Evolutionary conservation across 108 stramenopile species (phyloP), one percentile per base, ranked within the genome.

Genomic region (Licmophora abbreviata): DNA sequence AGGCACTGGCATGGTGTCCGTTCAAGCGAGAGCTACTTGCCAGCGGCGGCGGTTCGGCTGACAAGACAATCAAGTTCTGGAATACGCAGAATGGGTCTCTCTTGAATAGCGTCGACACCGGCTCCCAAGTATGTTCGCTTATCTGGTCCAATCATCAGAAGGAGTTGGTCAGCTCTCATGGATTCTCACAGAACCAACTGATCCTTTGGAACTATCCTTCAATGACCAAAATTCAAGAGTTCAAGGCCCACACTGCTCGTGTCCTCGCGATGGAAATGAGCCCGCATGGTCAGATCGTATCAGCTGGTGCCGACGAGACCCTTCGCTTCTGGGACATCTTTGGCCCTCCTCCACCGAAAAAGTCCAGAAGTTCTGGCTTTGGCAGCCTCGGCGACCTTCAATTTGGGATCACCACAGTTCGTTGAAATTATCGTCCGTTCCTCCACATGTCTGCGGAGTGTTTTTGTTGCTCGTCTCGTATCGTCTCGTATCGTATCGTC

Each of bases 11-110:
- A 20, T 99, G 99, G 99, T 96, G 88, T 61, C 99, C 99, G 2
- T 93, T 93, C 63, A 83, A 97, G 50, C 87, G 96, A 28, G 94
- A 94, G 43, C 49, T 95, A n/a, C 77, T 99, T 43, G 99, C 99
- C 0, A 91, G 92, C 33, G 99, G 99, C 12, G 99, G 97, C 25
- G 99, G 99, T 37, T 96, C 99, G 4, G 95, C 97, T 8, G 99
- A 99, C 71, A 71, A 96, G n/a, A 94, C 85, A 74, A 98, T 99
- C 73, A 99, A 99, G 71, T 85, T 97, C 48, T 99, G 99, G 99
- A 97, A 99, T 59, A 81, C 92, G 18, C 74, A 70, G 48, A 85
- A 78, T 51, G 97, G 97, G 4, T 71, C 92, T 48, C 48, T 95
- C 62, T 80, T 99, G 30, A 93, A 99, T 65, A 85, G 81, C 29